Base-by-base conservation (phyloP, 345 rosid genomes). In the Brassica incana region DNA sequence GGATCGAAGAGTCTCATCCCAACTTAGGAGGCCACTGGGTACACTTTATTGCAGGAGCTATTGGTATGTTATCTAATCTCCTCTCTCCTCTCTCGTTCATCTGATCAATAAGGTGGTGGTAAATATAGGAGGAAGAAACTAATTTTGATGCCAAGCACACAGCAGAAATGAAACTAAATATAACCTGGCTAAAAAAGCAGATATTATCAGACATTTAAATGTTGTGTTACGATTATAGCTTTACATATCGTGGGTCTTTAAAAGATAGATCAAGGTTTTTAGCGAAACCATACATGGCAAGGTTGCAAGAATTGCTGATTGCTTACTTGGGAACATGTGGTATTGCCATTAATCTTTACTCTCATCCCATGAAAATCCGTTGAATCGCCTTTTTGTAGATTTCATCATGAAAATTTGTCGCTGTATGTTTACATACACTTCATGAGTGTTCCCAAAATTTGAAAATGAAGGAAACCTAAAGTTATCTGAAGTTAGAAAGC, bases 1-100 rank as follows among this genome's bases (percentile, higher is more conserved):
- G 98, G 98, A 94, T 94, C 72, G 97, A 94, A 69, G 91, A 88
- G 69, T 88, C 92, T 18, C 89, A 92, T 88, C 97, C 97, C 62
- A 66, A 65, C 72, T 92, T 94, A 82, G 90, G 87, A 27, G 95
- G 98, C 4, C 94, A 89, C 80, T 94, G 96, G 97, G 89, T 96
- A 10, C 91, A 94, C 85, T 94, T 94, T 83, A 79, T 92, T 76
- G 93, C 97, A 73, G 97, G 98, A 80, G 98, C 92, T 75, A 60
- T 91, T 71, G 98, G 98, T 94, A 83, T 83, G 82, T 54, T 50
- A 11, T 64, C 63, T 27, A 20, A 45, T 1, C 5, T 80, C 5
- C 18, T 63, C 29, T 65, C 23, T 70, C 15, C 65, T 71, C 50
- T 71, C 72, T 56, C 27, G 9, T 15, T 69, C 45, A 76, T 65